Evolutionary conservation across 306 rosid species (phyloP).

Genomic region (Luffa aegyptiaca): DNA sequence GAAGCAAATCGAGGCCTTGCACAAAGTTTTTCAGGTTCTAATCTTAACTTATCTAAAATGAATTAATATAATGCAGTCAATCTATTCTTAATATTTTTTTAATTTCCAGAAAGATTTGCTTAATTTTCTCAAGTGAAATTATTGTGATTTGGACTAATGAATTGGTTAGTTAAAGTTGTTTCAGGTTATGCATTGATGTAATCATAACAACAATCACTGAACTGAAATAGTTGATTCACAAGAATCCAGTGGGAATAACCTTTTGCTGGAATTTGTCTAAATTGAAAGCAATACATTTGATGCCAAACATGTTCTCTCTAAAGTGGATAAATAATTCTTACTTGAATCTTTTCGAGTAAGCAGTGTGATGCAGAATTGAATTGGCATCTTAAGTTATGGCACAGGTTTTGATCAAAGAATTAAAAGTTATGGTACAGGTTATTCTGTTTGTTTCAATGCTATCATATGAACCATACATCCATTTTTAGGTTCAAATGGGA

Average conservation of each 20-base stretch:
- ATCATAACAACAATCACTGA: constrained; percentile 60
- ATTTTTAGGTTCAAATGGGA: background rate
- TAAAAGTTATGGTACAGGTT: constrained; percentile 15
- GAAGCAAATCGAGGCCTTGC: constrained; percentile 99
- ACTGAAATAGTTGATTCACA: constrained; percentile 50
- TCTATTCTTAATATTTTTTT: constrained; percentile 25
- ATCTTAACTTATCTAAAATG: constrained; percentile 81
- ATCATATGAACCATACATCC: background rate
- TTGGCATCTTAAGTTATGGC: constrained; percentile 19
- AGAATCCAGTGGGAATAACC: constrained; percentile 33
- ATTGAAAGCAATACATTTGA: constrained; percentile 30
- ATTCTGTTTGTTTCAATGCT: constrained; percentile 7
- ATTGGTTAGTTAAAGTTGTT: constrained; percentile 60
- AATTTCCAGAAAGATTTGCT: constrained; percentile 17
- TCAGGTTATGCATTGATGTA: constrained; percentile 65
- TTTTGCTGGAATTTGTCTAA: constrained; percentile 38
- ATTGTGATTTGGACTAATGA: constrained; percentile 57
- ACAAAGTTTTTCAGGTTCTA: constrained; percentile 99
- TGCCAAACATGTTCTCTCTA: constrained; percentile 29
- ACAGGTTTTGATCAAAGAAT: constrained; percentile 8
- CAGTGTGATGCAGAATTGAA: constrained; percentile 21
- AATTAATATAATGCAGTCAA: constrained; percentile 37
- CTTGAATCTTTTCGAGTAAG: constrained; percentile 19
- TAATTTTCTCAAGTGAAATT: constrained; percentile 25
- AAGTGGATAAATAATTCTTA: constrained; percentile 23